Conservation (phyloP, 2,329 filamentous ascomycete species). For the Trichoderma breve region DNA sequence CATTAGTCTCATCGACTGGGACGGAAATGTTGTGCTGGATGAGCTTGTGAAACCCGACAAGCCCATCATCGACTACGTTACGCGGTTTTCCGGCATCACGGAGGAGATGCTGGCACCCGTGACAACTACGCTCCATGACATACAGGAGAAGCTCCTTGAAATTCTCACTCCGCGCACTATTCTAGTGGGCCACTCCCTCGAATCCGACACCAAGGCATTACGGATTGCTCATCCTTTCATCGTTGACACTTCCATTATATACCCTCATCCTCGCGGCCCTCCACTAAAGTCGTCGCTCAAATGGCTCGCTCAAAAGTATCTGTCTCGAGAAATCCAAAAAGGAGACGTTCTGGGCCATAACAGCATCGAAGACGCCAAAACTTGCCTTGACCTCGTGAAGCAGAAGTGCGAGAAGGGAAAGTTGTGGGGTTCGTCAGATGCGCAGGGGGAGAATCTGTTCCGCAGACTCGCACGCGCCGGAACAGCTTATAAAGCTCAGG, state of each 20-base stretch:
- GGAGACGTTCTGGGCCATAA: constrained; percentile 75
- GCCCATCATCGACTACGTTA: constrained; percentile 91
- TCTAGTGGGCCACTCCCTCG: constrained; percentile 76
- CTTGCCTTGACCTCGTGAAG: constrained; percentile 89
- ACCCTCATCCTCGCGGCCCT: constrained; percentile 83
- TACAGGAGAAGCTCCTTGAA: constrained; percentile 72
- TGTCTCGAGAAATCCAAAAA: constrained; percentile 85
- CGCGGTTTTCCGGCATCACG: constrained; percentile 89
- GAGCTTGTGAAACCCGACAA: constrained; percentile 87
- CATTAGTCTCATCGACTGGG: constrained; percentile 84
- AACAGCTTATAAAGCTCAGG: constrained; percentile 60
- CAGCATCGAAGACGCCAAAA: constrained; percentile 86
- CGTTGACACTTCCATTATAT: constrained; percentile 86
- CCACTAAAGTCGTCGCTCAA: constrained; percentile 89
- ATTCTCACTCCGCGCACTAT: constrained; percentile 72
- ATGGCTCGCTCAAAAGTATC: constrained; percentile 82
- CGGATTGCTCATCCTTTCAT: constrained; percentile 89
- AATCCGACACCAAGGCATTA: constrained; percentile 80
- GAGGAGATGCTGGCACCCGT: constrained; percentile 77
- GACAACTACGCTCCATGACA: constrained; percentile 78
- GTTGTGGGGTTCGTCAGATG: constrained; percentile 76
- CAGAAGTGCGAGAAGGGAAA: constrained; percentile 94
- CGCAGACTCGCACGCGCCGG: constrained; percentile 69
- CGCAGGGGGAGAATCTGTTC: constrained; percentile 84
- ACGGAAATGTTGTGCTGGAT: constrained; percentile 77